These are phyloP conservation scores for Piper longum DNA, from an alignment of 164 flowering plant species.

Conservation along the genomic window DNA sequence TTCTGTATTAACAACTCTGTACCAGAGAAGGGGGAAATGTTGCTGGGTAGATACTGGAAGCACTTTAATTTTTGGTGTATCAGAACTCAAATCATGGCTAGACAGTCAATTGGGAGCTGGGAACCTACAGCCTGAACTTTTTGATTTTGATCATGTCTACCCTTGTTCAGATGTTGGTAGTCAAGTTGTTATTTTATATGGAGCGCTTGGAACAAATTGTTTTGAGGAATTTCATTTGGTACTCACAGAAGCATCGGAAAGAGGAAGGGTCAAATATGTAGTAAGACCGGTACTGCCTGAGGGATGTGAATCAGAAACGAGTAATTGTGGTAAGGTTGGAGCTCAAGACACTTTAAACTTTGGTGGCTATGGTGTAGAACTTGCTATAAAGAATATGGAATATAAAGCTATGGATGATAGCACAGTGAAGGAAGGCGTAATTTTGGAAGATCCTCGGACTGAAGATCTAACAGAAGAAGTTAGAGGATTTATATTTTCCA, in stretches of 20 bases:
- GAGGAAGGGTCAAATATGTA: constrained; percentile 83
- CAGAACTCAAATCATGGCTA: constrained; percentile 57
- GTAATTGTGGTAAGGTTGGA: constrained; percentile 72
- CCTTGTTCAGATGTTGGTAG: constrained; percentile 38
- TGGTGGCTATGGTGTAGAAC: constrained; percentile 99
- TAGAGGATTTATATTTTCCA: constrained; percentile 89
- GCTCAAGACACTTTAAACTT: constrained; percentile 48
- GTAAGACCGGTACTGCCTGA: constrained; percentile 79
- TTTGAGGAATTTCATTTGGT: constrained; percentile 61
- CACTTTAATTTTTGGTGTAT: constrained; percentile 45
- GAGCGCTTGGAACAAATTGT: constrained; percentile 89
- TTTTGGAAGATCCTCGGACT: constrained; percentile 86
- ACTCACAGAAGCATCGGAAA: constrained; percentile 57
- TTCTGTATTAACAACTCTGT: constrained; percentile 44
- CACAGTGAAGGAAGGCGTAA: constrained; percentile 68
- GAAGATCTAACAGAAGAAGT: constrained; percentile 96
- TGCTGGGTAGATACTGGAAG: constrained; percentile 96
- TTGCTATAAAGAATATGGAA: constrained; percentile 98
- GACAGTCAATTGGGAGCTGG: constrained; percentile 17
- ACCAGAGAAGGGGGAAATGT: constrained; percentile 56
- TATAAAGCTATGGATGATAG: constrained; percentile 99
- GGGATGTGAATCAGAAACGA: constrained; percentile 54
- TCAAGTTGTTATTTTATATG: constrained; percentile 70
- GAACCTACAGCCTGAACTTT: constrained; percentile 72
- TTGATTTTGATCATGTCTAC: constrained; percentile 87